phyloP scores from a whole-genome alignment of 2,329 filamentous ascomycete genomes.

The Beauveria pseudobassiana region DNA sequence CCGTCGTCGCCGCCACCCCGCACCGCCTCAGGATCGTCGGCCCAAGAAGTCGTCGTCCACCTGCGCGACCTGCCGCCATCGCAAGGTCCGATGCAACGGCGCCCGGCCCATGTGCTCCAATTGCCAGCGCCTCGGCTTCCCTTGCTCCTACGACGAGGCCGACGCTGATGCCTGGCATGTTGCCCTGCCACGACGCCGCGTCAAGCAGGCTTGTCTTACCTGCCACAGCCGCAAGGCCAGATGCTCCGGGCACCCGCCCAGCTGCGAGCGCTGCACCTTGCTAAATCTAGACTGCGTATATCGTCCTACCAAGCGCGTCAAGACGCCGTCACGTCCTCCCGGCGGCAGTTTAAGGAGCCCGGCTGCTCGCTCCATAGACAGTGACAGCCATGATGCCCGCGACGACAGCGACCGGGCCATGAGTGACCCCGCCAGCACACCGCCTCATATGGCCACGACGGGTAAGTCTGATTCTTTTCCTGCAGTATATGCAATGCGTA shows the following conservation, averaged over 20 bases:
- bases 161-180: conserved; percentile 34
- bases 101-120: conserved; percentile 47
- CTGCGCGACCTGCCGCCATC: conserved; percentile 46
- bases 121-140: conserved; percentile 50
- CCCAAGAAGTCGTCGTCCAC: conserved; percentile 38
- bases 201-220: conserved; percentile 48
- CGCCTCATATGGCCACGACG: conserved; percentile 25
- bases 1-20: background rate
- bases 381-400: conserved; percentile 23
- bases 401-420: conserved; percentile 28
- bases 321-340: conserved; percentile 17
- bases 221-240: conserved; percentile 52
- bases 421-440: conserved; percentile 28
- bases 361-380: conserved; percentile 27
- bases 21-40: conserved; percentile 20
- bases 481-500: background rate
- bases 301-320: conserved; percentile 37
- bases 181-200: conserved; percentile 44
- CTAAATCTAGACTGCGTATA: conserved; percentile 51
- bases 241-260: conserved; percentile 49
- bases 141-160: conserved; percentile 48
- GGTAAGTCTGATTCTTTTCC: conserved; percentile 20
- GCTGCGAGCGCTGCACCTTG: conserved; percentile 42
- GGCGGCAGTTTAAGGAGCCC: conserved; percentile 21
- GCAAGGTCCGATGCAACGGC: conserved; percentile 53